Conservation (phyloP, 2,329 filamentous ascomycete species). For the Cercospora zeina region DNA sequence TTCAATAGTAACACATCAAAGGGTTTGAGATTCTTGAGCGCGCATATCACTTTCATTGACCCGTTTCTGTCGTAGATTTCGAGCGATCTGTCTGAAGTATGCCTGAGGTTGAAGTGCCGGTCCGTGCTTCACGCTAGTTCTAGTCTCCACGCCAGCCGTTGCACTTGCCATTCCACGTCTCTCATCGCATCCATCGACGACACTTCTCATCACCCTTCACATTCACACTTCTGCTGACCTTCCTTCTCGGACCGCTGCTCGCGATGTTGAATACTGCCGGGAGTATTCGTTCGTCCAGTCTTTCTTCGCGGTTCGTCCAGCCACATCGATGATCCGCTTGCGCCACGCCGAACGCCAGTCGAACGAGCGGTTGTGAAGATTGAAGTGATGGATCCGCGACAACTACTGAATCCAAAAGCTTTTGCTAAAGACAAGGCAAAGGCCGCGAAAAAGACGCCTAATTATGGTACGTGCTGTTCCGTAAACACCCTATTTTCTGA, state of each 20-base stretch:
- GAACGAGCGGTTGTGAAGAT: not conserved
- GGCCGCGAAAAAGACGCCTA: conserved; percentile 31
- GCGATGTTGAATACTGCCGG: not conserved
- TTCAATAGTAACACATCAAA: not conserved
- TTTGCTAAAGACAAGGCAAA: conserved; percentile 41
- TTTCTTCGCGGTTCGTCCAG: not conserved
- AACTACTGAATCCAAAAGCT: conserved; percentile 43
- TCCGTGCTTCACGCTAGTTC: not conserved
- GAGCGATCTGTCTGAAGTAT: not conserved
- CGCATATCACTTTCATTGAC: not conserved
- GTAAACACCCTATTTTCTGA: not conserved
- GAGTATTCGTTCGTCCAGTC: not conserved
- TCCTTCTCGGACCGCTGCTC: not conserved
- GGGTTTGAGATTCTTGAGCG: not conserved
- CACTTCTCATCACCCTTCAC: not conserved
- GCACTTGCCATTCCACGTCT: not conserved
- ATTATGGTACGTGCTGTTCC: conserved; percentile 36
- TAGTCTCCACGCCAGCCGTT: not conserved
- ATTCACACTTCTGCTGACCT: not conserved
- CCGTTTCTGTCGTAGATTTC: not conserved
- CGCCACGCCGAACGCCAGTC: not conserved
- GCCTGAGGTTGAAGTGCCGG: not conserved
- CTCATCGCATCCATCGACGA: not conserved
- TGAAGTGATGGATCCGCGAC: conserved; percentile 39
- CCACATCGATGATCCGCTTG: not conserved